Evolutionary conservation across 1,139 yeast genomes (phyloP), one percentile per base, ranked within the genome.

Genomic region (Lodderomyces orthopsilosis): DNA sequence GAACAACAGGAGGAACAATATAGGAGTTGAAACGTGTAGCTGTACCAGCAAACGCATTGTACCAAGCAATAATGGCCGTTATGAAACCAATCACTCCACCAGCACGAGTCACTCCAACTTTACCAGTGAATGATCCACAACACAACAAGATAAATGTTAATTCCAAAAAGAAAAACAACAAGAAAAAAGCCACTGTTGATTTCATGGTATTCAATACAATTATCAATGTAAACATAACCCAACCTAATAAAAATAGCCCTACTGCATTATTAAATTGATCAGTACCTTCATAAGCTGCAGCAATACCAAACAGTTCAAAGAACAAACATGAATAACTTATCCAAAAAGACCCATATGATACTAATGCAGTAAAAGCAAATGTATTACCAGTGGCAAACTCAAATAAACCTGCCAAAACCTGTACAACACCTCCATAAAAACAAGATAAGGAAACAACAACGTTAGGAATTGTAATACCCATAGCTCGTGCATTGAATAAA

Each of bases 41-140:
- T 10, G 57, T 51, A 52, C 69, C 69, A 4, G 66, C 66, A 41
- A 52, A 60, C 5, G 65, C 75, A 52, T 76, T 75, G 59, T 74
- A 83, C 69, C 83, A 82, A 4, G 87, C 93, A 39, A 76, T 57
- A 35, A 79, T 64, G 6, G 85, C 77, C 13, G 85, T 74, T 37
- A 83, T 57, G 28, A 83, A 65, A 23, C 89, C 87, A 53, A 81
- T 63, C 38, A 80, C 81, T 33, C 91, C 93, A 47, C 88, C 91
- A n/a, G 88, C 89, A 55, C 75, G 77, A 37, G 69, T 65, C 6
- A 74, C 66, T 14, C 66, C 66, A 5, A 65, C 70, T 13, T 66
- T 66, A 2, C 70, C 74, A n/a, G 73, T 62, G 52, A 83, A 77
- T 42, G 70, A 72, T 15, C 81, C 88, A 43, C 76, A 75, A n/a